Conservation (phyloP, 2,329 filamentous ascomycete species). For the Venturia asperata region DNA sequence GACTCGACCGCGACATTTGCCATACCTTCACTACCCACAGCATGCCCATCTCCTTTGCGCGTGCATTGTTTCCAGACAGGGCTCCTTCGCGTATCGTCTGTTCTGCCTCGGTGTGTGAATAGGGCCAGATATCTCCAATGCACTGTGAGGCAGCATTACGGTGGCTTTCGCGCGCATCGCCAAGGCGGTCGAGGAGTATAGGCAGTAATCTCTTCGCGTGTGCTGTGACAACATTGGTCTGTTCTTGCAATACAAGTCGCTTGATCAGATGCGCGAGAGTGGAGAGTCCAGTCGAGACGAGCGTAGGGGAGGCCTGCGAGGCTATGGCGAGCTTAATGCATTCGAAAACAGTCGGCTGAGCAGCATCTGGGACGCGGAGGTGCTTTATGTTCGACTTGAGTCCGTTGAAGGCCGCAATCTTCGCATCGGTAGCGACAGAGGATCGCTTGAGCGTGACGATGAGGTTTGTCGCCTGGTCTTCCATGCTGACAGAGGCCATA, state of each 20-base stretch:
- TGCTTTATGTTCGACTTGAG: slow-evolving; percentile 90
- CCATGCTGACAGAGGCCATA: slow-evolving; percentile 39
- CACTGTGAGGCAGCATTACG: slow-evolving; percentile 66
- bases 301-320: slow-evolving; percentile 63
- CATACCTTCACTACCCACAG: slow-evolving; percentile 72
- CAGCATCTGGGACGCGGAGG: slow-evolving; percentile 72
- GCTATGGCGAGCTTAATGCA: slow-evolving; percentile 67
- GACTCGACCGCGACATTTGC: slow-evolving; percentile 20
- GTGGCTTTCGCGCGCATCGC: slow-evolving; percentile 81
- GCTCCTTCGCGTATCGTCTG: slow-evolving; percentile 69
- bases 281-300: slow-evolving; percentile 78
- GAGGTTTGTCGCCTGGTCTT: slow-evolving; percentile 49
- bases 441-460: slow-evolving; percentile 51
- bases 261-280: slow-evolving; percentile 83
- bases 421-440: slow-evolving; percentile 61
- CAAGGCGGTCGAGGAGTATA: slow-evolving; percentile 73
- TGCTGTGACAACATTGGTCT: slow-evolving; percentile 61
- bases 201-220: slow-evolving; percentile 65
- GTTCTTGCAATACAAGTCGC: slow-evolving; percentile 76
- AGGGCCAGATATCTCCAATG: slow-evolving; percentile 68
- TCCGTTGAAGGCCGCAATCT: slow-evolving; percentile 62
- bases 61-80: slow-evolving; percentile 70
- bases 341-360: slow-evolving; percentile 70
- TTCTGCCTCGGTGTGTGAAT: slow-evolving; percentile 67
- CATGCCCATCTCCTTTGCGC: slow-evolving; percentile 79